phyloP scores from a whole-genome alignment of 257 asterid genomes.

The Solanum gracilifrons region DNA sequence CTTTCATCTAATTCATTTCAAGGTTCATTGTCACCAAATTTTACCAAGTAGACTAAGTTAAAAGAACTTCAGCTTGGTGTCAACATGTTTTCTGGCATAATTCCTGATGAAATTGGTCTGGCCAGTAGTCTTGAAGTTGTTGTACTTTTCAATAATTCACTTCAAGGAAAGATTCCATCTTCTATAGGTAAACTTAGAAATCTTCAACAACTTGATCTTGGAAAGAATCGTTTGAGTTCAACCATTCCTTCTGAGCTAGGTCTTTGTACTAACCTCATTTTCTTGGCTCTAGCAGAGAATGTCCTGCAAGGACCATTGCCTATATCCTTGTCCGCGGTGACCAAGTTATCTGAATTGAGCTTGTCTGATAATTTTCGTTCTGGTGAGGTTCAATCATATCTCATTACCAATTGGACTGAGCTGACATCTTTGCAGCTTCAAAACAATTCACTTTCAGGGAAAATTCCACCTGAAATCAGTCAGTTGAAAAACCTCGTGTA shows the following conservation, averaged over 20 bases:
- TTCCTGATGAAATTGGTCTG: not conserved
- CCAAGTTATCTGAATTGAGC: fast-evolving
- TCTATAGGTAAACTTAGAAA: not conserved
- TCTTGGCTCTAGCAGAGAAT: not conserved
- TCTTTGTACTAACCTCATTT: not conserved
- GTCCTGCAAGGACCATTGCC: not conserved
- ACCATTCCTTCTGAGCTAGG: not conserved
- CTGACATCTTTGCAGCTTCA: not conserved
- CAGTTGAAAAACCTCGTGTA: not conserved
- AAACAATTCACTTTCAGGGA: not conserved
- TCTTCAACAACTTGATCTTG: not conserved
- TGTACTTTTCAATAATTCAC: not conserved
- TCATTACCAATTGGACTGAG: not conserved
- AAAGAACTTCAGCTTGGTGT: not conserved
- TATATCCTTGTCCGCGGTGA: not conserved
- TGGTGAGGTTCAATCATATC: not conserved
- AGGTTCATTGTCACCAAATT: not conserved
- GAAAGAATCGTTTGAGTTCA: not conserved
- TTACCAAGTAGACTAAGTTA: not conserved
- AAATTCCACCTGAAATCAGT: not conserved
- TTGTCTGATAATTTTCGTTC: not conserved
- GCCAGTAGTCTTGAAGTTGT: not conserved
- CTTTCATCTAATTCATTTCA: not conserved
- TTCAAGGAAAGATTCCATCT: not conserved
- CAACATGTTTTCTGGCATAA: not conserved